Evolutionary conservation across 2,329 filamentous ascomycete genomes (phyloP).

Genomic region (Fusarium luffae): DNA sequence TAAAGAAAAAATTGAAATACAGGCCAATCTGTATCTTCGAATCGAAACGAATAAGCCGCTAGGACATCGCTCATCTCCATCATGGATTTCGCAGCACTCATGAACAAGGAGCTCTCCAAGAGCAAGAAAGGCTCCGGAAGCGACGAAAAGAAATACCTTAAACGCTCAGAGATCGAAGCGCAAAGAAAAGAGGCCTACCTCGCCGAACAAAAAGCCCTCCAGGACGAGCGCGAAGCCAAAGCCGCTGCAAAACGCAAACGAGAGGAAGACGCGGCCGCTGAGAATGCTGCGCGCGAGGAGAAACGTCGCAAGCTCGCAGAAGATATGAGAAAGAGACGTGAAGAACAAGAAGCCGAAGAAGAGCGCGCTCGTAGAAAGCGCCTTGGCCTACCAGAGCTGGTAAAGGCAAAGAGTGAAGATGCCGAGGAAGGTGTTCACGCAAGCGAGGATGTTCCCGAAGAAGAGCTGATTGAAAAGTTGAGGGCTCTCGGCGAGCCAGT

Average conservation of each 20-base stretch:
- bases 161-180: slow-evolving; percentile 86
- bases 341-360: slow-evolving; percentile 78
- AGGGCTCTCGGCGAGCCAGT: slow-evolving; percentile 78
- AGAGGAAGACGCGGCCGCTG: slow-evolving; percentile 84
- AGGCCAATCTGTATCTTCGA: background rate
- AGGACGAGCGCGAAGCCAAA: slow-evolving; percentile 76
- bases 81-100: slow-evolving; percentile 96
- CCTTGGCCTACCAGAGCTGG: slow-evolving; percentile 81
- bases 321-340: slow-evolving; percentile 75
- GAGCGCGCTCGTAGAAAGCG: slow-evolving; percentile 79
- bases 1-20: no score
- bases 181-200: slow-evolving; percentile 82
- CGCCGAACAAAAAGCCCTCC: slow-evolving; percentile 80
- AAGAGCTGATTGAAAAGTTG: slow-evolving; percentile 75
- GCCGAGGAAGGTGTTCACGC: slow-evolving; percentile 57
- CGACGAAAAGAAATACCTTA: slow-evolving; percentile 78
- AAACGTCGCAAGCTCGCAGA: slow-evolving; percentile 85
- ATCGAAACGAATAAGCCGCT: background rate
- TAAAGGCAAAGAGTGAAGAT: slow-evolving; percentile 54
- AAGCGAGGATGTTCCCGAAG: slow-evolving; percentile 74
- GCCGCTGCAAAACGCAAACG: slow-evolving; percentile 84
- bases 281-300: slow-evolving; percentile 77
- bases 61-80: slow-evolving; percentile 37
- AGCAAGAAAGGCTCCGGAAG: slow-evolving; percentile 65
- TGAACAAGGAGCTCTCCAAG: slow-evolving; percentile 93